Base-by-base conservation (phyloP, 2,329 filamentous ascomycete genomes). In the Fusarium virguliforme region DNA sequence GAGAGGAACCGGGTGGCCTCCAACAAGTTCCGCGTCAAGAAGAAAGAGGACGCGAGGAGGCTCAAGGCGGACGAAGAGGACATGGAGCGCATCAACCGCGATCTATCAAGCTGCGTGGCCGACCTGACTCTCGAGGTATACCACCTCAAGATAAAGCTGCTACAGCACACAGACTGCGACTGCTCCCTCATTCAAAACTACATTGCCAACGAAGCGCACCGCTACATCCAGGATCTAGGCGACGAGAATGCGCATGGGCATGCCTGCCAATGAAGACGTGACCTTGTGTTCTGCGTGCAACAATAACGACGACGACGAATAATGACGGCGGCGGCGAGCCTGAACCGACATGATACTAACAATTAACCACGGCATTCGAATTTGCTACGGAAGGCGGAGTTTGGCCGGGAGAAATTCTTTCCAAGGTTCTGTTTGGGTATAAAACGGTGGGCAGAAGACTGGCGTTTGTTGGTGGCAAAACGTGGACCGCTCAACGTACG, bases 1-100 rank as follows among this genome's bases (percentile, higher is more conserved):
- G 66, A 68, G 30, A 62, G 74, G n/a, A 77, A 74, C 18, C 74
- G 75, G 9, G 22, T 74, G 8, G 75, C 75, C 4, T 74, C 76
- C 53, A 77, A 73, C 58, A 76, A 70, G 30, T 75, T 75, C 32
- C 72, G 75, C 1, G 13, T 65, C 28, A 75, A 68, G 51, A 77
- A 76, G 40, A 64, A 66, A 1, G 67, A 72, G 8, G 64, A 72
- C 12, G 63, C 66, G 1, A 59, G 32, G 4, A 68, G 37, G 10
- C 72, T 77, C 10, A 60, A 67, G 18, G 18, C 37, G 1, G 40
- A 70, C 18, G 72, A 76, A 13, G n/a, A 70, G 34, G 62, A 48
- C 6, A 65, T 77, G 53, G 65, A 76, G 35, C 58, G 46, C 2
- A 22, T 37, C 18, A 70, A 75, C 22, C 68, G 60, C 6, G 37